Conservation (phyloP, 176 grass and related monocot species). For the Triticum dicoccoides region DNA sequence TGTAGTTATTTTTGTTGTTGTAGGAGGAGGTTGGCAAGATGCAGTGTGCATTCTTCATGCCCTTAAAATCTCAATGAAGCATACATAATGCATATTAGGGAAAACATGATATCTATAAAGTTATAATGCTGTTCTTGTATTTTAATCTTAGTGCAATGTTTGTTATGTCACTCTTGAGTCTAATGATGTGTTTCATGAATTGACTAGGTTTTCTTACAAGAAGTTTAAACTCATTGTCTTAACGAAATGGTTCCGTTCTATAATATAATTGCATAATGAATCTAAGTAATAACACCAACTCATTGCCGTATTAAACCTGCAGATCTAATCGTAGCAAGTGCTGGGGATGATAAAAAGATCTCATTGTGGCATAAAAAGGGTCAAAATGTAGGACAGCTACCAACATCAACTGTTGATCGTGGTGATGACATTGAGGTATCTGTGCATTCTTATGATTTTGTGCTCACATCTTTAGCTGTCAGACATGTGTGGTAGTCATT, state of each 20-base stretch:
- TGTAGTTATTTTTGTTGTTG: not conserved
- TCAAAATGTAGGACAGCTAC: constrained; percentile 75
- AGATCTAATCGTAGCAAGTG: constrained; percentile 93
- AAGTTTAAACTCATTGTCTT: constrained; percentile 1
- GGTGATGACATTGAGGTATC: constrained; percentile 87
- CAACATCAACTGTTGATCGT: constrained; percentile 64
- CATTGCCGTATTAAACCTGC: constrained; percentile 37
- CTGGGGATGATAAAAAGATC: constrained; percentile 97
- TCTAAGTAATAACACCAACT: constrained; percentile 3
- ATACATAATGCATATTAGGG: not conserved
- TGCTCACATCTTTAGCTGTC: not conserved
- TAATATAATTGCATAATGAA: constrained; percentile 9
- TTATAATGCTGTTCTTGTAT: not conserved
- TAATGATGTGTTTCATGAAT: not conserved
- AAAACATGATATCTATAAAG: not conserved
- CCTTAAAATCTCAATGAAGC: not conserved
- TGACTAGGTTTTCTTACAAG: not conserved
- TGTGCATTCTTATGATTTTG: constrained; percentile 23
- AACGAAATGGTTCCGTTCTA: constrained; percentile 5
- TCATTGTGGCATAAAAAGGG: constrained; percentile 92
- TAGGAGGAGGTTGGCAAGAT: not conserved
- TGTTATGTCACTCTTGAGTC: not conserved
- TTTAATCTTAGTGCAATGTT: not conserved
- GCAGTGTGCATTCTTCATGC: not conserved
- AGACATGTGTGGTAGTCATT: not conserved